Conservation (phyloP, 2,329 filamentous ascomycete species). For the Spiromastix sp. region DNA sequence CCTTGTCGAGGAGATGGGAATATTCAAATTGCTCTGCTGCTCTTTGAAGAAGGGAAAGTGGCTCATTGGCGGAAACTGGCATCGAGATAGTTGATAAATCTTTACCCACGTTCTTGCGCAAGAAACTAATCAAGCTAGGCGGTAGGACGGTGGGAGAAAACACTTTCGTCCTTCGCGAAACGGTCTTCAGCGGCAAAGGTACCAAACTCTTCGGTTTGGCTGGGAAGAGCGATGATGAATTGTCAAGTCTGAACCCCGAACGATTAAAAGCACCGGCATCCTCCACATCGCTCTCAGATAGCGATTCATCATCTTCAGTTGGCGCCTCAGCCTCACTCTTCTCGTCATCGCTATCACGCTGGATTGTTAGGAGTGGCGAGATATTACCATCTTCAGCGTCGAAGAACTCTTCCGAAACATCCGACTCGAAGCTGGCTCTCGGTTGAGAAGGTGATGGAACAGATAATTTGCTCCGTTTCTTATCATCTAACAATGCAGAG, state of each 20-base stretch:
- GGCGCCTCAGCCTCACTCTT: slow-evolving; percentile 45
- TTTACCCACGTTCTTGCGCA: slow-evolving; percentile 96
- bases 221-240: slow-evolving; percentile 54
- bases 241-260: slow-evolving; percentile 20
- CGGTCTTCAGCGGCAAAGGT: slow-evolving; percentile 61
- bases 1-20: slow-evolving; percentile 68
- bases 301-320: slow-evolving; percentile 44
- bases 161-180: slow-evolving; percentile 61
- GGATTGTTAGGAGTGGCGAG: slow-evolving; percentile 65
- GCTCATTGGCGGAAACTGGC: slow-evolving; percentile 95
- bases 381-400: slow-evolving; percentile 62
- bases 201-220: slow-evolving; percentile 61
- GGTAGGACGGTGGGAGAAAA: slow-evolving; percentile 65
- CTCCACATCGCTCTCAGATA: slow-evolving; percentile 51
- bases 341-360: slow-evolving; percentile 59
- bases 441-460: slow-evolving; percentile 44
- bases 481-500: slow-evolving; percentile 62
- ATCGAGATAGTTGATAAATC: slow-evolving; percentile 94
- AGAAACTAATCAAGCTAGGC: slow-evolving; percentile 84
- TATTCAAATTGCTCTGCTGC: slow-evolving; percentile 89
- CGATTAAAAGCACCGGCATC: slow-evolving; percentile 32
- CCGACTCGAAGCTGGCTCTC: slow-evolving; percentile 67
- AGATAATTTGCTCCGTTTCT: slow-evolving; percentile 61
- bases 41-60: slow-evolving; percentile 76
- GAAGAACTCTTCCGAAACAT: slow-evolving; percentile 82